Evolutionary conservation across 73 alveolate species (phyloP).

Genomic region (Tetrahymena borealis): DNA sequence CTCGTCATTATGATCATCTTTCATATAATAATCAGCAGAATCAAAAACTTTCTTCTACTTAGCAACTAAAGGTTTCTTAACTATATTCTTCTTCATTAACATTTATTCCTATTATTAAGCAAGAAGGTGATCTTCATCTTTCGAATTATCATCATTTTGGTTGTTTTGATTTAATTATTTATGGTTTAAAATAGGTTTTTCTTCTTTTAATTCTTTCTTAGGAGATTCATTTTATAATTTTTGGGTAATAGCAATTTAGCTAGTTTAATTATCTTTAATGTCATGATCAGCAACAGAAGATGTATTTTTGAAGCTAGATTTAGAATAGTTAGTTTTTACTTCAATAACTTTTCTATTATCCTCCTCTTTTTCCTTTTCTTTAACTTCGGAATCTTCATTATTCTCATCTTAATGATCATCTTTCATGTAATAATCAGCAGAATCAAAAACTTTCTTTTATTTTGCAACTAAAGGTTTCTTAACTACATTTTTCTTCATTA

Average conservation of each 20-base stretch:
- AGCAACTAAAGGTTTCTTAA: neutral
- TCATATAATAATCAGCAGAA: neutral
- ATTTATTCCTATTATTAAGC: neutral
- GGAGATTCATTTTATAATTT: no score
- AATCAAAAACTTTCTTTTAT: neutral
- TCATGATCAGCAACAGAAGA: neutral
- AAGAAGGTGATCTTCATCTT: neutral
- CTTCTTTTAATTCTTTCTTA: neutral
- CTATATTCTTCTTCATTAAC: neutral
- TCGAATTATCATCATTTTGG: neutral
- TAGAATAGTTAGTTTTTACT: neutral
- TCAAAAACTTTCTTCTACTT: neutral
- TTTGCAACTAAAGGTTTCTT: neutral
- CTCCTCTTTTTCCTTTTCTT: neutral
- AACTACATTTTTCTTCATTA: neutral
- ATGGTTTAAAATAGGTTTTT: neutral
- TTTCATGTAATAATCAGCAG: neutral
- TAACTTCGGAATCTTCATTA: neutral
- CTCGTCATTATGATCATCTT: neutral
- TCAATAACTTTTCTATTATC: neutral
- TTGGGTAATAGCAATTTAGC: no score
- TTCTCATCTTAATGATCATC: neutral
- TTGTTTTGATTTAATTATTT: neutral
- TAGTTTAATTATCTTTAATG: no score
- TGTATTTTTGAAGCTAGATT: neutral